Evolutionary conservation across 345 rosid genomes (phyloP).

Genomic region (Populus ilicifolia): DNA sequence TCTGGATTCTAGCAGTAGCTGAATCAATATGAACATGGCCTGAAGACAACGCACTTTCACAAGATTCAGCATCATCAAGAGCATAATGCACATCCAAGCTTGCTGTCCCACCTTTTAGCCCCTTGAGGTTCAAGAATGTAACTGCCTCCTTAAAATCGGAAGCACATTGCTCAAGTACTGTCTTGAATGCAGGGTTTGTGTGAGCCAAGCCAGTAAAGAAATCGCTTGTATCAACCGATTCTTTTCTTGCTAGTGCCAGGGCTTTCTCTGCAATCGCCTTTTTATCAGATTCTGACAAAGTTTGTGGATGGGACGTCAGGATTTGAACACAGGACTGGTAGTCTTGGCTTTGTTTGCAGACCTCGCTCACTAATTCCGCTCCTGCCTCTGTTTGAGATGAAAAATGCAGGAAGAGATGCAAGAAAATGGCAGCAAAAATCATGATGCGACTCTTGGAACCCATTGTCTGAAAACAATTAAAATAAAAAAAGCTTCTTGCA

Average conservation of each 20-base stretch:
- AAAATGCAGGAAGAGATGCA: background rate
- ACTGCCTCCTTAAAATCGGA: background rate
- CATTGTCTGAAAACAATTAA: background rate
- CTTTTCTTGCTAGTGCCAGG: background rate
- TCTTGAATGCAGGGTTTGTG: background rate
- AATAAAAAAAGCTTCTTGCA: background rate
- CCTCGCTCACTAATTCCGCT: background rate
- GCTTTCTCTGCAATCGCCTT: background rate
- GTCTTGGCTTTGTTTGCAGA: background rate
- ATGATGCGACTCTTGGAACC: background rate
- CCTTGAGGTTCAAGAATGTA: background rate
- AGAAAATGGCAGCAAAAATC: background rate
- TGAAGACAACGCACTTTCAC: slow-evolving; percentile 4
- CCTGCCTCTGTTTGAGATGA: slow-evolving; percentile 1
- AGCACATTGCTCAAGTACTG: background rate
- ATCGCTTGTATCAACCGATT: background rate
- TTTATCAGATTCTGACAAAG: background rate
- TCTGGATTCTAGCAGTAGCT: background rate
- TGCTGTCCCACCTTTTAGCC: slow-evolving; percentile 8
- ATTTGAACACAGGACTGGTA: slow-evolving; percentile 1
- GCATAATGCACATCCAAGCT: slow-evolving; percentile 29
- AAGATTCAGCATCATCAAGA: background rate
- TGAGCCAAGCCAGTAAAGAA: background rate
- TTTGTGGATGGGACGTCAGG: background rate
- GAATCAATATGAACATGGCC: background rate